phyloP scores from a whole-genome alignment of 2,329 filamentous ascomycete genomes.

The Zymoseptoria crescenta region DNA sequence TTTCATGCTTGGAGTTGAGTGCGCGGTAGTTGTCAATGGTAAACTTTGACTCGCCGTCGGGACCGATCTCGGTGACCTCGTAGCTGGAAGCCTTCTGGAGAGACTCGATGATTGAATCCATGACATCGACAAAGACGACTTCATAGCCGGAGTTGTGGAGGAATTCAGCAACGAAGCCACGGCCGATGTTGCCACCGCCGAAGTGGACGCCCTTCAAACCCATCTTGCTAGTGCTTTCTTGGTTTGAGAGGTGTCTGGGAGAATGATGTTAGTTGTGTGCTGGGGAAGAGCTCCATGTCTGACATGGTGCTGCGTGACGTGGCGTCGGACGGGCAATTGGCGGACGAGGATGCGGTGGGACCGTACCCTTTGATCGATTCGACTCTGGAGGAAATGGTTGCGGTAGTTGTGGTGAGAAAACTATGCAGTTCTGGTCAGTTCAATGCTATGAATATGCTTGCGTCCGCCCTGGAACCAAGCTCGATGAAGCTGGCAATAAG shows the following conservation, averaged over 20 bases:
- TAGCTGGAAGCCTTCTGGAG: constrained; percentile 72
- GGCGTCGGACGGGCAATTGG: neutral
- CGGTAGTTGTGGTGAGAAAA: neutral
- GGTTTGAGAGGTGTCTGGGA: constrained; percentile 3
- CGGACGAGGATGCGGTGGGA: neutral
- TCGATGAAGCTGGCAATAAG: neutral
- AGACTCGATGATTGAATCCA: constrained; percentile 69
- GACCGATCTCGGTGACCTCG: constrained; percentile 86
- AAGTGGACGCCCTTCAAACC: constrained; percentile 45
- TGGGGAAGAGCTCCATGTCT: neutral
- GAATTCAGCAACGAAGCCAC: constrained; percentile 79
- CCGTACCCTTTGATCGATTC: neutral
- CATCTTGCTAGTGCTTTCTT: constrained; percentile 20
- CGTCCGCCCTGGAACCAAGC: neutral
- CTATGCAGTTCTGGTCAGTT: neutral
- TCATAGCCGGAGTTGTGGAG: constrained; percentile 92
- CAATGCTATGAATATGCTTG: neutral
- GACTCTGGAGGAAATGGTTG: neutral
- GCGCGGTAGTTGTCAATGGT: constrained; percentile 92
- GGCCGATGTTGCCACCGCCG: constrained; percentile 47
- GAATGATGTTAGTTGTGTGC: neutral
- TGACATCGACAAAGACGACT: constrained; percentile 93
- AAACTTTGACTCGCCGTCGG: constrained; percentile 70
- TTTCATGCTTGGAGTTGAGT: constrained; percentile 86
- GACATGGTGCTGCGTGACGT: neutral